Percentiles rank a stretch among this genome's conserved stretches.
Evolutionary conservation across 1,284 basidiomycete species (phyloP).

Genomic region (Wallemia mellicola): DNA sequence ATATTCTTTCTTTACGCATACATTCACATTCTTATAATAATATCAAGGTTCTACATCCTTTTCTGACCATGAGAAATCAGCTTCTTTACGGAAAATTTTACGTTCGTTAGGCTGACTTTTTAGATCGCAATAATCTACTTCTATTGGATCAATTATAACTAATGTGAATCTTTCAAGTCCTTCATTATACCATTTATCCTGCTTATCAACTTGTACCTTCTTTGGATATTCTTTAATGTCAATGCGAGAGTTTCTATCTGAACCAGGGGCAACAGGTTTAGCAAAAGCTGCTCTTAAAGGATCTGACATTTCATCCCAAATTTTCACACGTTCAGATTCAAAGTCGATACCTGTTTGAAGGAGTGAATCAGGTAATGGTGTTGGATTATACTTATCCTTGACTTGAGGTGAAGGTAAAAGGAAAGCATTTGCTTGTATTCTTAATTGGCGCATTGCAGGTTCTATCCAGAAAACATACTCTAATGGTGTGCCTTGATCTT

Average conservation of each 20-base stretch:
- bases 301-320: background rate
- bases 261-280: background rate
- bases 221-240: background rate
- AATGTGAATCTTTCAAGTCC: background rate
- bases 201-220: background rate
- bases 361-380: background rate
- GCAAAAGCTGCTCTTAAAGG: background rate
- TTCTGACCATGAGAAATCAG: background rate
- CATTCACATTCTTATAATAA: background rate
- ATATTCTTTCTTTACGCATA: background rate
- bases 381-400: background rate
- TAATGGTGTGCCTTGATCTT: background rate
- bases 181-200: background rate
- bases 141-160: background rate
- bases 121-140: background rate
- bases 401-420: background rate
- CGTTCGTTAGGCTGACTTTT: background rate
- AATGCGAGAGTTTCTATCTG: background rate
- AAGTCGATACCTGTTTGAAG: background rate
- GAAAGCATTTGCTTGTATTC: background rate
- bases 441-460: background rate
- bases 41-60: background rate
- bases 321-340: background rate
- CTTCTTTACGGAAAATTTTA: background rate
- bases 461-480: background rate